Percentiles rank a stretch among this genome's conserved stretches.
Evolutionary conservation across 306 rosid species (phyloP).

Genomic region (Carpinus viminea): DNA sequence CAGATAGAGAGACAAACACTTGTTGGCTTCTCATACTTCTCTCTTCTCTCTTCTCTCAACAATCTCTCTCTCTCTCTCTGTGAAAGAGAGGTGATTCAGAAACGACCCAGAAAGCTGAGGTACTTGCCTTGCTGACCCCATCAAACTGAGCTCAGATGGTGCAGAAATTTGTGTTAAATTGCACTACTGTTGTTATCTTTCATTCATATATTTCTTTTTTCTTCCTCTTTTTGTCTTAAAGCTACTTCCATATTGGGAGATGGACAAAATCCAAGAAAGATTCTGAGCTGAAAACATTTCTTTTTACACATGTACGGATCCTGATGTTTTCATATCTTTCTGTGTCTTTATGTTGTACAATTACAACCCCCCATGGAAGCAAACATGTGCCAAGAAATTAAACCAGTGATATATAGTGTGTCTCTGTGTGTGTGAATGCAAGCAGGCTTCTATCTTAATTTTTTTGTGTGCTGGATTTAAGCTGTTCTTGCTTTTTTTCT

Average conservation of each 20-base stretch:
- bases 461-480: neutral
- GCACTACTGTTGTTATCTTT: slow-evolving; percentile 12
- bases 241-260: slow-evolving; percentile 4
- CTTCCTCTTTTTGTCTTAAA: slow-evolving; percentile 3
- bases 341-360: neutral
- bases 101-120: slow-evolving; percentile 22
- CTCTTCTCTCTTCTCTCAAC: neutral
- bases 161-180: slow-evolving; percentile 1
- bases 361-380: neutral
- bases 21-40: slow-evolving; percentile 3
- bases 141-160: neutral
- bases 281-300: slow-evolving; percentile 12
- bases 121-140: slow-evolving; percentile 18
- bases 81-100: slow-evolving; percentile 4
- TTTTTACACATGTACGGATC: neutral
- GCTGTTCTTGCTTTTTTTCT: neutral
- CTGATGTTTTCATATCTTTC: neutral
- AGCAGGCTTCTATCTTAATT: neutral
- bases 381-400: neutral
- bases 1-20: slow-evolving; percentile 13
- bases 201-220: neutral
- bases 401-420: neutral
- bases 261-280: slow-evolving; percentile 22
- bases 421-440: neutral
- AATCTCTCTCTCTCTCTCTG: neutral